Conservation (phyloP, 2,329 filamentous ascomycete species). For the Alternaria ethzedia region DNA sequence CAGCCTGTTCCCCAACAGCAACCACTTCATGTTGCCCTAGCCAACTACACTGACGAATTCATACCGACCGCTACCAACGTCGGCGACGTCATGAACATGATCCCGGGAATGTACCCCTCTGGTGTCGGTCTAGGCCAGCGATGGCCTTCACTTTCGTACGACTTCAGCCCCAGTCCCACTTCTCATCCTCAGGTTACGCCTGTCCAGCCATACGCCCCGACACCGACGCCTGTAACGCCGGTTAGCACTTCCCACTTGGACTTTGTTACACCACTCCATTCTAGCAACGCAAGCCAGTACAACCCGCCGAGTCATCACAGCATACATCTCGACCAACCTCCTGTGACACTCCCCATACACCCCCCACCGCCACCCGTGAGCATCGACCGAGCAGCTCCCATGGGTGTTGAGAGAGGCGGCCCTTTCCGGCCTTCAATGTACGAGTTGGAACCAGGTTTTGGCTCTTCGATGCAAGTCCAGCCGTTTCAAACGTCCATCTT, state of each 20-base stretch:
- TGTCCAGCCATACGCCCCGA: constrained; percentile 40
- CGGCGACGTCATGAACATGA: constrained; percentile 47
- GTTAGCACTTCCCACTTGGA: constrained; percentile 41
- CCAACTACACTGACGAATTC: constrained; percentile 50
- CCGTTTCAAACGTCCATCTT: constrained; percentile 59
- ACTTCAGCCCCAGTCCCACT: constrained; percentile 42
- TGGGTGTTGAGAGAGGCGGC: constrained; percentile 43
- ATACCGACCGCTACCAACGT: constrained; percentile 46
- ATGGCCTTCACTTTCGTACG: constrained; percentile 45
- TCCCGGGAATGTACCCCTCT: constrained; percentile 55
- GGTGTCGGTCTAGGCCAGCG: constrained; percentile 35
- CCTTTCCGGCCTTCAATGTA: constrained; percentile 56
- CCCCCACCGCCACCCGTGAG: constrained; percentile 34
- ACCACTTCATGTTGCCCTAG: constrained; percentile 43
- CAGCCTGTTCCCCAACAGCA: constrained; percentile 35
- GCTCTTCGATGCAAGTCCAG: constrained; percentile 45
- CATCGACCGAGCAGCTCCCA: constrained; percentile 37
- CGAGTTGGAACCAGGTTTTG: constrained; percentile 53
- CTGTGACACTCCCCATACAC: constrained; percentile 42
- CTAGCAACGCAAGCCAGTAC: constrained; percentile 35
- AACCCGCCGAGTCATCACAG: constrained; percentile 33
- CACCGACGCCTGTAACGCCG: constrained; percentile 35
- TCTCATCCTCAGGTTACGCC: constrained; percentile 42
- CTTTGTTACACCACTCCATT: constrained; percentile 40
- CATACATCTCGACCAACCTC: constrained; percentile 42